Percentiles rank a stretch among this genome's conserved stretches.
These are phyloP conservation scores for Sedum album DNA, from an alignment of 164 flowering plant species.

Conservation along the genomic window DNA sequence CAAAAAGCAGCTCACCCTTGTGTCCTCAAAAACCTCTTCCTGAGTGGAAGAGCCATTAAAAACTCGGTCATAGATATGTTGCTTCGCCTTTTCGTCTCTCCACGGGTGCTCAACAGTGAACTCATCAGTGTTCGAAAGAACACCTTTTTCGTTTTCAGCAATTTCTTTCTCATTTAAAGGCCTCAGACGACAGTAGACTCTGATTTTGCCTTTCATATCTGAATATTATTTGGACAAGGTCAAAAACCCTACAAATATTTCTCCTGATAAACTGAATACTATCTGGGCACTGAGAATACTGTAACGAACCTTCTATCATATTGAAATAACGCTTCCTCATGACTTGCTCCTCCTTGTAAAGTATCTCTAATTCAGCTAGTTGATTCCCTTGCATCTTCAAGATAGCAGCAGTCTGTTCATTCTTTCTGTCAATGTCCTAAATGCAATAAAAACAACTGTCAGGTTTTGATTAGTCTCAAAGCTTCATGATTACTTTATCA, in stretches of 20 bases:
- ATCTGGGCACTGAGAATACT: constrained; percentile 23
- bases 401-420: constrained; percentile 88
- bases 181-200: constrained; percentile 85
- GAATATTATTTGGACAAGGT: background rate
- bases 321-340: constrained; percentile 88
- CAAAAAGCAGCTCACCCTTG: constrained; percentile 40
- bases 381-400: constrained; percentile 91
- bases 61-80: constrained; percentile 80
- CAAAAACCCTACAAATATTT: too few species aligned
- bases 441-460: constrained; percentile 6
- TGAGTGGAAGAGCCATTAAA: constrained; percentile 79
- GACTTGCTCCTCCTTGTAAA: constrained; percentile 88
- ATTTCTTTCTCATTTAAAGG: constrained; percentile 77
- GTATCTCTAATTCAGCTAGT: constrained; percentile 69
- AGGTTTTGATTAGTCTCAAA: too few species aligned
- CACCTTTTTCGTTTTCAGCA: constrained; percentile 47
- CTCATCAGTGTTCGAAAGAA: constrained; percentile 53
- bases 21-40: constrained; percentile 90
- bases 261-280: too few species aligned
- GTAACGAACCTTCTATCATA: too few species aligned
- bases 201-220: constrained; percentile 99
- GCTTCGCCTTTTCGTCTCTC: constrained; percentile 85
- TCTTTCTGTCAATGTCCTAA: too few species aligned
- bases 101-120: constrained; percentile 91
- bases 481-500: too few species aligned